phyloP scores from a whole-genome alignment of 805 yeast genomes.

The Ogataea methanolica region DNA sequence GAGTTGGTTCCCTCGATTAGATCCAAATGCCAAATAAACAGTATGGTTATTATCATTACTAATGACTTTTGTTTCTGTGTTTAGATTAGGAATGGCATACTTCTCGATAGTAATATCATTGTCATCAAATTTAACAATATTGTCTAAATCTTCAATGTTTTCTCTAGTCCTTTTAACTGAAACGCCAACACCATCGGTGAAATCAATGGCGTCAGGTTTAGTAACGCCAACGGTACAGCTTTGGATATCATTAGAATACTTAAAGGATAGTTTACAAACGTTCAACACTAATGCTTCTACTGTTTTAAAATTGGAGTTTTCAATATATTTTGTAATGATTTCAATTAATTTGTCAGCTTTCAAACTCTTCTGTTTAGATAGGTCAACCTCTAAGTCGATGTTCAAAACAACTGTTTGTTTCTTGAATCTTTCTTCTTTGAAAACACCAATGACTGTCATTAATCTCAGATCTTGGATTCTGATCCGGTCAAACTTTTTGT shows the following conservation, averaged over 20 bases:
- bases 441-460: conserved; percentile 85
- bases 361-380: conserved; percentile 19
- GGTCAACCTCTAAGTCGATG: conserved; percentile 38
- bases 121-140: conserved; percentile 20
- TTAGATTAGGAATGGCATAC: conserved; percentile 27
- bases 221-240: conserved; percentile 55
- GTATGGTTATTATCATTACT: conserved; percentile 33
- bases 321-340: conserved; percentile 56
- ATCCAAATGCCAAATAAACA: conserved; percentile 83
- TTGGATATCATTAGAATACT: conserved; percentile 4
- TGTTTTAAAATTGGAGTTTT: conserved; percentile 77
- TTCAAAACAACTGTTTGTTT: conserved; percentile 71
- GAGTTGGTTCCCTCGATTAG: conserved; percentile 74
- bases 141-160: conserved; percentile 29
- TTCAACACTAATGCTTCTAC: conserved; percentile 86
- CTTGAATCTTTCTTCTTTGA: conserved; percentile 80
- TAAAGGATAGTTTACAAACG: conserved; percentile 41
- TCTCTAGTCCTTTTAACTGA: conserved; percentile 47
- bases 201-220: conserved; percentile 85
- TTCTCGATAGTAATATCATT: conserved; percentile 12
- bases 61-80: conserved; percentile 15
- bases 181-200: conserved; percentile 89
- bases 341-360: conserved; percentile 41
- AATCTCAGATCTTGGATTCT: conserved; percentile 49
- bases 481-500: conserved; percentile 15